Evolutionary conservation across 208 protist species (phyloP).

Genomic region (Trypanosoma brucei): DNA sequence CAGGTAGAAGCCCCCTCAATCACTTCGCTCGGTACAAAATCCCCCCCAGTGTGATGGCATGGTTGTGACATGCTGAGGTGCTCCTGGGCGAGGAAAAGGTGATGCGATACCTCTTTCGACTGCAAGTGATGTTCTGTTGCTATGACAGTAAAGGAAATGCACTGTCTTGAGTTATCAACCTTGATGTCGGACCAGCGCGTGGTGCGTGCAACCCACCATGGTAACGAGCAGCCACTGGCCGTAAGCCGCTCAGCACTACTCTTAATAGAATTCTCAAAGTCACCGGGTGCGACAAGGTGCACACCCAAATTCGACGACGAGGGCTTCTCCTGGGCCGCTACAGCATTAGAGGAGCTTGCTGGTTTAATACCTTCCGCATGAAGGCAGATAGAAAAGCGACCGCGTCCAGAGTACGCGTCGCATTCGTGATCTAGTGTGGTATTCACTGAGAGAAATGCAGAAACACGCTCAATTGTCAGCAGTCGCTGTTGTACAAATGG

Average conservation of each 20-base stretch:
- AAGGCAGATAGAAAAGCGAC: slow-evolving; percentile 69
- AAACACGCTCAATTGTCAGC: slow-evolving; percentile 71
- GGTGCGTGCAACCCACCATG: slow-evolving; percentile 65
- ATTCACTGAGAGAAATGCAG: slow-evolving; percentile 61
- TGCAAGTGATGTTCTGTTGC: slow-evolving; percentile 48
- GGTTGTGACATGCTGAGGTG: not conserved
- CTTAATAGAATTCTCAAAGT: slow-evolving; percentile 60
- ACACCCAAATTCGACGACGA: slow-evolving; percentile 25
- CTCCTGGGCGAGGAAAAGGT: slow-evolving; percentile 48
- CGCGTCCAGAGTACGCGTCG: slow-evolving; percentile 72
- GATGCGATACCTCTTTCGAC: slow-evolving; percentile 45
- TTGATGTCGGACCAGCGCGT: slow-evolving; percentile 39
- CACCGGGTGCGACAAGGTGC: slow-evolving; percentile 37
- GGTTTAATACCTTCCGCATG: slow-evolving; percentile 31
- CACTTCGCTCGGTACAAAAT: slow-evolving; percentile 19
- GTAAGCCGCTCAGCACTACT: slow-evolving; percentile 43
- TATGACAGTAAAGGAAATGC: slow-evolving; percentile 47
- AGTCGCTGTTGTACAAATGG: slow-evolving; percentile 17
- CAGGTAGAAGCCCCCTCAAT: slow-evolving; percentile 16
- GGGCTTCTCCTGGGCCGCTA: not conserved
- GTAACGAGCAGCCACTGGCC: slow-evolving; percentile 41
- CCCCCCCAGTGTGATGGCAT: slow-evolving; percentile 12
- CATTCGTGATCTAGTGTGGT: slow-evolving; percentile 83
- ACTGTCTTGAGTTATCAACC: slow-evolving; percentile 23
- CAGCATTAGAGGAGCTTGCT: not conserved